Base-by-base conservation (phyloP, 2,329 filamentous ascomycete genomes). In the Diaporthe sp. region DNA sequence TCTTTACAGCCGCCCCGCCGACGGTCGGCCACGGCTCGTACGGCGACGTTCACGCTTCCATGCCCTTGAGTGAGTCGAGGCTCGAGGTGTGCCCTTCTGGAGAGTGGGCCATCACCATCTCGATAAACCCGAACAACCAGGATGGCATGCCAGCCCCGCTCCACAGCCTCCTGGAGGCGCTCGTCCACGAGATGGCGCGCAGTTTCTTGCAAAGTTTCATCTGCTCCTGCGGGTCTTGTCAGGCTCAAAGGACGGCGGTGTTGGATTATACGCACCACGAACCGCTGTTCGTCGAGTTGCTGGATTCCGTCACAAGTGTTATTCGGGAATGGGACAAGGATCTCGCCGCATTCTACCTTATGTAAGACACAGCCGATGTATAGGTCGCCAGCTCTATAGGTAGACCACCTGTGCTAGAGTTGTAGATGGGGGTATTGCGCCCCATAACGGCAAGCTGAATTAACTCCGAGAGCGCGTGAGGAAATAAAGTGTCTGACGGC, bases 121-220 rank as follows among this genome's bases (percentile, higher is more conserved):
- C 39, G 2, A 37, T 51, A 9, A 5, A 67, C 7, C 28, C 44
- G 12, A 25, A 37, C 62, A n/a, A 49, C 42, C 12, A 51, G 28
- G 44, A 51, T 15, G 28, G 28, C 17, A 12, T 51, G 62, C 62
- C 62, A 0, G 13, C 12, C 6, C 22, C 28, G 2, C 22, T 67
- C 44, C 62, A 51, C 46, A 67, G 28, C 25, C 44, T 67, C 25
- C 17, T 67, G 28, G 44, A 67, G 44, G 37, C 44, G 19, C 62
- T 51, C 19, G 44, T 37, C 7, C 44, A 67, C 28, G 62, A 51
- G 62, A n/a, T 67, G 8, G 19, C 37, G 12, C 62, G 17, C 22
- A 3, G 44, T 6, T 17, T 31, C 4, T 25, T 31, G 25, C 31
- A 37, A 31, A 15, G 28, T n/a, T 51, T 67, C 28, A 13, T 67